Conservation (phyloP, 768 basidiomycete genomes). For the Mycena belliarum region DNA sequence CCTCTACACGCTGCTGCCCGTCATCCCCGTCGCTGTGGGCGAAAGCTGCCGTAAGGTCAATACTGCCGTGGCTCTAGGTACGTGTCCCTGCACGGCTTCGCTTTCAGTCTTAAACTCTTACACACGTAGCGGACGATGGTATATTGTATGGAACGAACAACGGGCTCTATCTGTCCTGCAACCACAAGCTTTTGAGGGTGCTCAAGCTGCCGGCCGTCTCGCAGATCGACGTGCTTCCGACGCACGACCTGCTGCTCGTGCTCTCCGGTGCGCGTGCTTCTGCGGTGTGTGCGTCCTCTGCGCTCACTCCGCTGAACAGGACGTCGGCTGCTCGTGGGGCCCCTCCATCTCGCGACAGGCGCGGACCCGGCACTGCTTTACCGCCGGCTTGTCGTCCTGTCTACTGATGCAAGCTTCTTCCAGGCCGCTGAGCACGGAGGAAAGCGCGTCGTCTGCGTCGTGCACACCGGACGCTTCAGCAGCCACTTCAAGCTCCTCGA, state of each 20-base stretch:
- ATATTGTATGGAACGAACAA: slow-evolving; percentile 16
- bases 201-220: slow-evolving; percentile 19
- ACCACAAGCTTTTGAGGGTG: not conserved
- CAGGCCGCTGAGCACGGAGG: slow-evolving; percentile 12
- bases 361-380: not conserved
- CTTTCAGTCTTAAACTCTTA: not conserved
- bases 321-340: slow-evolving; percentile 5
- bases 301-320: not conserved
- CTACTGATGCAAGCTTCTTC: slow-evolving; percentile 18
- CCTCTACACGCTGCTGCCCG: slow-evolving; percentile 13
- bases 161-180: slow-evolving; percentile 11
- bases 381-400: slow-evolving; percentile 1
- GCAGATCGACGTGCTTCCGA: slow-evolving; percentile 17
- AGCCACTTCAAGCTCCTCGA: slow-evolving; percentile 20
- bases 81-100: not conserved
- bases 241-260: slow-evolving; percentile 12
- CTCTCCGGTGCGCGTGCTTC: slow-evolving; percentile 9
- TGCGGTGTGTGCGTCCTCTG: not conserved
- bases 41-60: slow-evolving; percentile 13
- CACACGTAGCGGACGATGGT: not conserved
- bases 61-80: slow-evolving; percentile 12
- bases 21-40: slow-evolving; percentile 8
- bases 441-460: slow-evolving; percentile 16
- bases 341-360: slow-evolving; percentile 13
- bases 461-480: slow-evolving; percentile 13